A percentile compares a stretch with the other conserved stretches of the same genome.
These are phyloP conservation scores for Chrysopogon serrulatus DNA, from an alignment of 176 grass and related monocot species.

Conservation along the genomic window DNA sequence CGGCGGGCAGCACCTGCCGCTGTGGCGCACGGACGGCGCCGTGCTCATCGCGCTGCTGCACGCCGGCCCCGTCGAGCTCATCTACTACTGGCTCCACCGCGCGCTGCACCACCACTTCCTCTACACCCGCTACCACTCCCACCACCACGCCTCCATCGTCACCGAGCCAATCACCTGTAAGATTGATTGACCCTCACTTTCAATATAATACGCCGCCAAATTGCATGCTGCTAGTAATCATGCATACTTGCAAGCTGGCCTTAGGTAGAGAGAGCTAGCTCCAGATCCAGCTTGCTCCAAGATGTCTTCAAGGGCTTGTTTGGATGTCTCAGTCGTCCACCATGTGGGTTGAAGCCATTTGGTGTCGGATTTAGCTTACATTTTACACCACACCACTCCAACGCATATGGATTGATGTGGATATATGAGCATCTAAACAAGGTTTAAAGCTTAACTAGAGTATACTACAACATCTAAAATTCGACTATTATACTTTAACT, in stretches of 20 bases:
- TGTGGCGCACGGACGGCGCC: conserved; percentile 58
- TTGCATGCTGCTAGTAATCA: neutral
- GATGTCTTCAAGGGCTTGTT: too few species aligned
- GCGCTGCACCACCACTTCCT: conserved; percentile 93
- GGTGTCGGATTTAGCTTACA: too few species aligned
- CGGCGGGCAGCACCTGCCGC: conserved; percentile 28
- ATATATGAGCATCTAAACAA: too few species aligned
- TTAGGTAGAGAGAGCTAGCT: neutral
- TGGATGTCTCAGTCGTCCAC: too few species aligned
- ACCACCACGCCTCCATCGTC: conserved; percentile 86
- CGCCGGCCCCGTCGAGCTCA: conserved; percentile 68
- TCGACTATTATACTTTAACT: neutral
- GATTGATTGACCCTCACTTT: neutral
- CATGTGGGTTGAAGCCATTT: too few species aligned
- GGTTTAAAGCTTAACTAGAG: too few species aligned
- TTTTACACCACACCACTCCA: too few species aligned
- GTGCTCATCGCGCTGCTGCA: conserved; percentile 44
- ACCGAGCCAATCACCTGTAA: conserved; percentile 97
- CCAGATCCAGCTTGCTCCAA: neutral
- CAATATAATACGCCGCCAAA: conserved; percentile 24
- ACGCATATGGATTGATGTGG: too few species aligned
- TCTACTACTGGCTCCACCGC: conserved; percentile 96
- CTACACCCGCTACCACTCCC: conserved; percentile 84
- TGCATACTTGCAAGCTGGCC: neutral
- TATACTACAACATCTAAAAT: too few species aligned